Evolutionary conservation across 306 rosid species (phyloP).

Genomic region (Cicer yamashitae): DNA sequence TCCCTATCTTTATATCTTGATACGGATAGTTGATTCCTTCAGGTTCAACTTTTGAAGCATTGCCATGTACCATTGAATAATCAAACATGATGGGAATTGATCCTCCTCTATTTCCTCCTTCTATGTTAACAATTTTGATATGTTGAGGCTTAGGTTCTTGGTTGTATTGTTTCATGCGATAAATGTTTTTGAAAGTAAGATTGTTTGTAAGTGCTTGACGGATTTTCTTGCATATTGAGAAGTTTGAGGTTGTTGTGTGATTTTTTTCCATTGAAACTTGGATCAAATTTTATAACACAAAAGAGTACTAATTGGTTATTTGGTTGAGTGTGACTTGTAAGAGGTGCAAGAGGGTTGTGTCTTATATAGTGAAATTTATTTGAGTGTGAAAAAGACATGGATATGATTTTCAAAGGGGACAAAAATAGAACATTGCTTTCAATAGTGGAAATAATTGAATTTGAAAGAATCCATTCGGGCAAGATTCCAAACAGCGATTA

Average conservation of each 20-base stretch:
- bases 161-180: constrained; percentile 31
- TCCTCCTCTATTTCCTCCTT: constrained; percentile 13
- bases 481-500: constrained; percentile 47
- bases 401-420: neutral
- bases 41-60: constrained; percentile 38
- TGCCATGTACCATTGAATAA: constrained; percentile 22
- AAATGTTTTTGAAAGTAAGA: constrained; percentile 43
- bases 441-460: constrained; percentile 34
- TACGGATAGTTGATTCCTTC: neutral
- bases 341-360: neutral
- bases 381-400: neutral
- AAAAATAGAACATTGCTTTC: constrained; percentile 9
- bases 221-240: constrained; percentile 57
- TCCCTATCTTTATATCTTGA: neutral
- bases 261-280: constrained; percentile 48
- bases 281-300: neutral
- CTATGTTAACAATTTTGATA: constrained; percentile 9
- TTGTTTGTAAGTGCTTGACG: constrained; percentile 46
- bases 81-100: constrained; percentile 51
- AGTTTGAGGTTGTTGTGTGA: constrained; percentile 31
- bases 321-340: constrained; percentile 33
- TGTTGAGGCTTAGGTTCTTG: constrained; percentile 35
- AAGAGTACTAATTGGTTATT: constrained; percentile 21
- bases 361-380: constrained; percentile 45
- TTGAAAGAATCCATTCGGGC: constrained; percentile 24